Conservation (phyloP, 2,329 filamentous ascomycete species). For the Hypoxylon sp. region DNA sequence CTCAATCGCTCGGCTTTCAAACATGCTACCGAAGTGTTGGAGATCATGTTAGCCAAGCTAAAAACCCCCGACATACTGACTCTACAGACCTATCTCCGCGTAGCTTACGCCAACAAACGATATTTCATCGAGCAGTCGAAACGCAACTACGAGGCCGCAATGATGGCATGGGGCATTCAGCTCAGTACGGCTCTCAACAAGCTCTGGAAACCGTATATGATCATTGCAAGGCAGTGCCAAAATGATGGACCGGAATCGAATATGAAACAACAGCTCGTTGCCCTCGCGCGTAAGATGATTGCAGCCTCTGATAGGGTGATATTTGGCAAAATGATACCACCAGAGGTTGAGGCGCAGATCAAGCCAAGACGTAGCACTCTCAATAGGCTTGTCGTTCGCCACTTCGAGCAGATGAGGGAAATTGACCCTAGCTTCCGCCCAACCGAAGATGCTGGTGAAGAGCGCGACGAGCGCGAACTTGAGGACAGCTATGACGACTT, state of each 20-base stretch:
- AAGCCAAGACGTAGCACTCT: slow-evolving; percentile 43
- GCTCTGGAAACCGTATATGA: slow-evolving; percentile 63
- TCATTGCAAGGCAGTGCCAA: slow-evolving; percentile 36
- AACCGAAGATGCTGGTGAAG: slow-evolving; percentile 15
- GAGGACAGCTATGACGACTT: slow-evolving; percentile 4
- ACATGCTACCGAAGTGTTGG: slow-evolving; percentile 74
- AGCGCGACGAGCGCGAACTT: slow-evolving; percentile 24
- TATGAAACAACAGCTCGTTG: slow-evolving; percentile 42
- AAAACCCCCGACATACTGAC: slow-evolving; percentile 63
- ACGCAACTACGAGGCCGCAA: slow-evolving; percentile 53
- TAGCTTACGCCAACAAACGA: slow-evolving; percentile 63
- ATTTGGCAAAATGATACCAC: slow-evolving; percentile 32
- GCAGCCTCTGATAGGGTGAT: slow-evolving; percentile 48
- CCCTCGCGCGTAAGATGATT: slow-evolving; percentile 50
- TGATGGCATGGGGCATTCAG: slow-evolving; percentile 62
- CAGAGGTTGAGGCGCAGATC: slow-evolving; percentile 31
- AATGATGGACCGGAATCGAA: slow-evolving; percentile 19
- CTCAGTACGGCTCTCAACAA: slow-evolving; percentile 63
- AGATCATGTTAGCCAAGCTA: slow-evolving; percentile 67
- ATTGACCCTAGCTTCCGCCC: slow-evolving; percentile 34
- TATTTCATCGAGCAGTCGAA: slow-evolving; percentile 53
- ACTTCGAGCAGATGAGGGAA: slow-evolving; percentile 42
- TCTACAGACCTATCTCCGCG: slow-evolving; percentile 68
- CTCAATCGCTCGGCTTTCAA: slow-evolving; percentile 77
- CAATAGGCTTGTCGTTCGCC: slow-evolving; percentile 44